Percentiles rank a stretch among this genome's conserved stretches.
These are phyloP conservation scores for Aspergillus sp. DNA, from an alignment of 2,329 filamentous ascomycete genomes.

Conservation along the genomic window DNA sequence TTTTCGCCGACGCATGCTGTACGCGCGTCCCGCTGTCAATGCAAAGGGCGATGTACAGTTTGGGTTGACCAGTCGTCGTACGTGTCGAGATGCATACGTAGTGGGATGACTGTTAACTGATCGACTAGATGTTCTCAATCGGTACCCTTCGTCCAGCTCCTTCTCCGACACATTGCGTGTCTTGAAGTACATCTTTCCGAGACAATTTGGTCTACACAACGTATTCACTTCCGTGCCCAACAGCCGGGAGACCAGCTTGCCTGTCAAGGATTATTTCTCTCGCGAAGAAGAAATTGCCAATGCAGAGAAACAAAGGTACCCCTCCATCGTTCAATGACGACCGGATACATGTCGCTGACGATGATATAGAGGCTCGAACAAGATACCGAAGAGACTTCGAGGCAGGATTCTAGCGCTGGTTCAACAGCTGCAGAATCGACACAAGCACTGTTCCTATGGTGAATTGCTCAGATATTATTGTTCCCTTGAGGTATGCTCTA, in stretches of 20 bases:
- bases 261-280: constrained; percentile 79
- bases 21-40: constrained; percentile 72
- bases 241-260: constrained; percentile 64
- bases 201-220: constrained; percentile 87
- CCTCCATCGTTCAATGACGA: not conserved
- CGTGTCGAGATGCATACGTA: constrained; percentile 29
- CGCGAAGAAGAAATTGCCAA: constrained; percentile 75
- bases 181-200: constrained; percentile 91
- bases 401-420: constrained; percentile 62
- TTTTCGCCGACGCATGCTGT: constrained; percentile 81
- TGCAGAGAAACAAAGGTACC: constrained; percentile 15
- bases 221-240: constrained; percentile 76
- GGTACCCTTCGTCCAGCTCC: constrained; percentile 51
- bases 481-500: constrained; percentile 49
- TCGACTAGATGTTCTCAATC: constrained; percentile 72
- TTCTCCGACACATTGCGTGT: constrained; percentile 63
- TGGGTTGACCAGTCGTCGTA: constrained; percentile 80
- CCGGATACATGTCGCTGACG: not conserved
- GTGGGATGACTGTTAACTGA: not conserved
- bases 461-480: constrained; percentile 80
- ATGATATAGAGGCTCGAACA: constrained; percentile 8
- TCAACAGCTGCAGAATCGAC: constrained; percentile 65
- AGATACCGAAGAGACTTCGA: constrained; percentile 56
- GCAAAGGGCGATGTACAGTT: constrained; percentile 65
- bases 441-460: constrained; percentile 75